phyloP scores from a whole-genome alignment of 2,329 filamentous ascomycete species.

The Cyclaneusma minus region DNA sequence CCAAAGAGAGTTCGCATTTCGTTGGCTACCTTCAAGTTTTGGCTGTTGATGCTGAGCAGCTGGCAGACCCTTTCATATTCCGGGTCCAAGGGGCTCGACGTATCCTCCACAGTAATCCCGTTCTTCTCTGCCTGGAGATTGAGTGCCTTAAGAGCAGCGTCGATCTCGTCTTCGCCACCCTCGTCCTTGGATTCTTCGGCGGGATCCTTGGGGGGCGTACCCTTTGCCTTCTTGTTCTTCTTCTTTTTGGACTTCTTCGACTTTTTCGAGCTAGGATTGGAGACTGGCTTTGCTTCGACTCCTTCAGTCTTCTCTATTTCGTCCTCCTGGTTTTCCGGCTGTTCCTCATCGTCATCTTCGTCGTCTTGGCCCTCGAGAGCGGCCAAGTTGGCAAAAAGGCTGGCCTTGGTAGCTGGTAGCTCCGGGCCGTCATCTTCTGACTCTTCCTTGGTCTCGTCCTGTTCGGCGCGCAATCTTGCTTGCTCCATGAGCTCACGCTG shows the following conservation, averaged over 20 bases:
- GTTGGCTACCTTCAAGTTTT: constrained; percentile 70
- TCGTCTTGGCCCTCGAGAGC: constrained; percentile 24
- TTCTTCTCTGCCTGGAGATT: constrained; percentile 23
- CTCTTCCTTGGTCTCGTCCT: constrained; percentile 9
- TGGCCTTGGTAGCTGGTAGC: constrained; percentile 24
- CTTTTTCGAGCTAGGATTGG: constrained; percentile 19
- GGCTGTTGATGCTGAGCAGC: constrained; percentile 46
- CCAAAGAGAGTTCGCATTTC: constrained; percentile 77
- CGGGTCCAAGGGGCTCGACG: constrained; percentile 14
- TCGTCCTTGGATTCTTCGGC: constrained; percentile 13
- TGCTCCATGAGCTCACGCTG: constrained; percentile 18
- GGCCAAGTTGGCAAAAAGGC: constrained; percentile 38
- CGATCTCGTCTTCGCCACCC: constrained; percentile 43
- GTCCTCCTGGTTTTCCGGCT: constrained; percentile 16
- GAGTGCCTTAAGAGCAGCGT: constrained; percentile 44
- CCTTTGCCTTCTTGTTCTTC: constrained; percentile 28
- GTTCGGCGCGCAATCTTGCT: constrained; percentile 10
- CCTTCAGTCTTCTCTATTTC: constrained; percentile 10
- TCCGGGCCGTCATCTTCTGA: constrained; percentile 15
- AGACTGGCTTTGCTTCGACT: constrained; percentile 19
- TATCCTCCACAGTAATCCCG: constrained; percentile 3
- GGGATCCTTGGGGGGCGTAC: constrained; percentile 13
- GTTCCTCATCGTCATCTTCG: constrained; percentile 19
- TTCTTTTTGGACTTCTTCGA: constrained; percentile 48
- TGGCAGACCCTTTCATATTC: constrained; percentile 30